These are phyloP conservation scores for Coelastrella sp. DNA, from an alignment of 139 green algal species.

Conservation along the genomic window DNA sequence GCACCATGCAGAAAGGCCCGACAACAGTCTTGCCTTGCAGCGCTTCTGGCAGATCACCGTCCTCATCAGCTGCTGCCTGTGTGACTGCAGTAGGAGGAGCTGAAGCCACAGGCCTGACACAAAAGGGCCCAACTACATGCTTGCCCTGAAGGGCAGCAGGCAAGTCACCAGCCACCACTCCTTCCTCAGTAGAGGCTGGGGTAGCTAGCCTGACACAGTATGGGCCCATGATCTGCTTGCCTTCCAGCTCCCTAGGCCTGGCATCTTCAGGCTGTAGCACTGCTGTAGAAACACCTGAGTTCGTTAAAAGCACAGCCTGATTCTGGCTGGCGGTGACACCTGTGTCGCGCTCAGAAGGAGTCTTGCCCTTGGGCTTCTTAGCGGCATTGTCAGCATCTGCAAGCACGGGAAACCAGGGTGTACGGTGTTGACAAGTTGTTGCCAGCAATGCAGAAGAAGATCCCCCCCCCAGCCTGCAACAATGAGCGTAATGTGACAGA, in stretches of 20 bases:
- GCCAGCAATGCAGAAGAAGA: no score
- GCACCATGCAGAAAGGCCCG: slow-evolving; percentile 2
- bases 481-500: no score
- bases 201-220: slow-evolving; percentile 5
- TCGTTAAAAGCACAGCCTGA: not conserved
- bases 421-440: no score
- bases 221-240: not conserved
- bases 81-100: slow-evolving; percentile 14
- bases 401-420: no score
- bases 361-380: not conserved
- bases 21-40: slow-evolving; percentile 1
- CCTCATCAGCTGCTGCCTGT: not conserved
- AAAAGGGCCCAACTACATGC: slow-evolving; percentile 3
- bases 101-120: not conserved
- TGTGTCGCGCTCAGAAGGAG: no score
- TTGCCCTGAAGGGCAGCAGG: not conserved
- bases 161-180: not conserved
- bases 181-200: not conserved
- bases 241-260: not conserved
- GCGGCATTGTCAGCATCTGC: not conserved
- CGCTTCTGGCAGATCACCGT: not conserved
- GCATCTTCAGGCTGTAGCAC: not conserved
- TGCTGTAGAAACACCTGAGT: not conserved
- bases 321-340: no score
- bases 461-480: not conserved